Base-by-base conservation (phyloP, 1,284 basidiomycete species). In the Tausonia pullulans region DNA sequence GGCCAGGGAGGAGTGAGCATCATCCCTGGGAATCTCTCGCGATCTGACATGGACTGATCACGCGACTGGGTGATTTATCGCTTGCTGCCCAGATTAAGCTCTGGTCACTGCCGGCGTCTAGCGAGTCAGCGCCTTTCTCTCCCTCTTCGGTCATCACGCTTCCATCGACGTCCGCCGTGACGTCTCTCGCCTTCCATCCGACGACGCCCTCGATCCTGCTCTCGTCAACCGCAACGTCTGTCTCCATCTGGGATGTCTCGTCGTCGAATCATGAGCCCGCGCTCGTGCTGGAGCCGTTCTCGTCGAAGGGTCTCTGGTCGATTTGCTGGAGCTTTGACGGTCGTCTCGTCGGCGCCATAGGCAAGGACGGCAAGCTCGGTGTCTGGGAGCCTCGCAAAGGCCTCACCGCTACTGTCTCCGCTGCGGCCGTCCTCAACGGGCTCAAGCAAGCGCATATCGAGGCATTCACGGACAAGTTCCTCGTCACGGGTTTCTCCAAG, bases 401-500 rank as follows among this genome's bases (percentile, higher is more conserved):
- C 63, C 64, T 64, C 11, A 52, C 61, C 0, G 40, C 13, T 7
- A 16, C 16, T n/a, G n/a, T 27, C 4, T 39, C 27, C 39, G 1
- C 44, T 8, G 41, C 13, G 6, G 16, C 71, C 49, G 67, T 50
- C 63, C 66, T 66, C 62, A 77, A 75, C 66, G 62, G 72, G 11
- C 70, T 76, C 43, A 78, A 77, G 67, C 74, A 76, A 2, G 70
- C 73, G 4, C 64, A 71, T 40, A 56, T 75, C 8, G 67, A 64
- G 7, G 74, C 72, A 65, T 69, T 74, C 5, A 73, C 70, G 7
- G 65, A 71, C 10, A 72, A 76, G 41, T 67, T 78, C 56, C 74
- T 79, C 68, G 68, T 77, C 13, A 78, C 77, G 0, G 74, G 76
- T 2, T 76, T 76, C 62, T 74, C 74, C 6, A 74, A 75, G 55